Percentiles rank a stretch among this genome's conserved stretches.
Evolutionary conservation across 768 basidiomycete genomes (phyloP).

Genomic region (Russula virescens): DNA sequence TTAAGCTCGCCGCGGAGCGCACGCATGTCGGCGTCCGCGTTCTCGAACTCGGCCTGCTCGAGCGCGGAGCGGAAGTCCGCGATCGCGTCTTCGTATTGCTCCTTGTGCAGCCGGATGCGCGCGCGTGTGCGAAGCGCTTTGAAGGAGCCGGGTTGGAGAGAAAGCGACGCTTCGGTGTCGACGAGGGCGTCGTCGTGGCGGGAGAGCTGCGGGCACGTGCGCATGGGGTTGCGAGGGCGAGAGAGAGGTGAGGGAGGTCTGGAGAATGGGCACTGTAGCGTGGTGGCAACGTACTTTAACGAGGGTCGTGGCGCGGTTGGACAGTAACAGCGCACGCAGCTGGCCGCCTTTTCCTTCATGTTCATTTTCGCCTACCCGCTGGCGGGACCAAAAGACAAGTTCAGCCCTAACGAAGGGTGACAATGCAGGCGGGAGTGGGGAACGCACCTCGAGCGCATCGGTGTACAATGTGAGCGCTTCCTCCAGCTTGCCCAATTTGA

Average conservation of each 20-base stretch:
- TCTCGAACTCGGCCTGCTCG: slow-evolving; percentile 62
- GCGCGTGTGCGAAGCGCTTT: slow-evolving; percentile 86
- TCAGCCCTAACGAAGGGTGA: no score
- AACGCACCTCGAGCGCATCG: slow-evolving; percentile 61
- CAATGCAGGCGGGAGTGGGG: no score
- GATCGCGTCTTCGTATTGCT: slow-evolving; percentile 65
- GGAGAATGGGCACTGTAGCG: no score
- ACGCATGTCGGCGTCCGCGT: slow-evolving; percentile 55
- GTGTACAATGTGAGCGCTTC: slow-evolving; percentile 67
- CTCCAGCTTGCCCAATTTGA: slow-evolving; percentile 53
- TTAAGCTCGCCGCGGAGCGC: slow-evolving; percentile 60
- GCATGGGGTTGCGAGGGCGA: neutral
- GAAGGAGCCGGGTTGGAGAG: slow-evolving; percentile 59
- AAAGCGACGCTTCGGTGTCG: slow-evolving; percentile 66
- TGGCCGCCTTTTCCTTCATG: slow-evolving; percentile 78
- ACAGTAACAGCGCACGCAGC: slow-evolving; percentile 72
- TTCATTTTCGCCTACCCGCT: slow-evolving; percentile 61
- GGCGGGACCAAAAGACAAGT: neutral
- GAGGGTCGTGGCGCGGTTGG: slow-evolving; percentile 78
- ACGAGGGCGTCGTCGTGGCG: slow-evolving; percentile 60
- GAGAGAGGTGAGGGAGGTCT: slow-evolving; percentile 12
- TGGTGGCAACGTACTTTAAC: slow-evolving; percentile 65
- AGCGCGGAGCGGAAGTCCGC: slow-evolving; percentile 77
- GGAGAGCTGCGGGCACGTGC: slow-evolving; percentile 42
- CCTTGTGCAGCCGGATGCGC: slow-evolving; percentile 67